Base-by-base conservation (phyloP, 2,329 filamentous ascomycete species). In the Epichloe sibirici region DNA sequence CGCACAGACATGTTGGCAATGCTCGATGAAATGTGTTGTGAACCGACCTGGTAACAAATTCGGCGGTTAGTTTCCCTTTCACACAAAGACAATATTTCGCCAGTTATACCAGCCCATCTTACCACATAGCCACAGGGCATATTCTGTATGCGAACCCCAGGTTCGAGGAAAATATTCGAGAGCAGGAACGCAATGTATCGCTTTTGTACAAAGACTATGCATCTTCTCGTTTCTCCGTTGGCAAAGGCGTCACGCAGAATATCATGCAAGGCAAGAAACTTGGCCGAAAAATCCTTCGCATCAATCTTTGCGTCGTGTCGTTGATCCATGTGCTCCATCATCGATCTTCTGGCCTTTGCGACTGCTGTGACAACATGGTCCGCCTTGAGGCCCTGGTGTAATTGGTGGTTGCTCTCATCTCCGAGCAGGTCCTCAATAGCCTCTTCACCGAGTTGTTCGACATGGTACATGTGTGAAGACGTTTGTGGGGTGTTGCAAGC, bases 161-260 rank as follows among this genome's bases (percentile, higher is more conserved):
- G 61, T 17, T 78, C 74, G 39, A 67, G 66, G 56, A 95, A 85
- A 0, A 95, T 71, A 44, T 85, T 81, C 1, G 78, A 72, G 1
- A 98, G 71, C 15, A 94, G 67, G 17, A 81, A 78, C 1, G 90
- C 91, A 0, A 89, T 91, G 57, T 86, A 81, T 42, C 90, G 77
- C 63, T 85, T 78, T 55, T 88, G 76, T 0, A 95, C 89, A 65
- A 98, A 97, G 0, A 97, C 79, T 52, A 98, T 95, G 62, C 89
- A 95, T 2, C 66, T 59, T n/a, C 56, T 60, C 2, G 60, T 58
- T 5, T 51, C 38, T 17, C 83, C 82, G 31, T 76, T 73, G 6
- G 81, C 74, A 60, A 90, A 96, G 48, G 84, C 76, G 7, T 79
- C 66, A 3, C 67, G 63, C 1, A 97, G 72, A 52, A 82, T 79